These are phyloP conservation scores for Pythium folliculosum DNA, from an alignment of 352 stramenopile species.

Conservation along the genomic window DNA sequence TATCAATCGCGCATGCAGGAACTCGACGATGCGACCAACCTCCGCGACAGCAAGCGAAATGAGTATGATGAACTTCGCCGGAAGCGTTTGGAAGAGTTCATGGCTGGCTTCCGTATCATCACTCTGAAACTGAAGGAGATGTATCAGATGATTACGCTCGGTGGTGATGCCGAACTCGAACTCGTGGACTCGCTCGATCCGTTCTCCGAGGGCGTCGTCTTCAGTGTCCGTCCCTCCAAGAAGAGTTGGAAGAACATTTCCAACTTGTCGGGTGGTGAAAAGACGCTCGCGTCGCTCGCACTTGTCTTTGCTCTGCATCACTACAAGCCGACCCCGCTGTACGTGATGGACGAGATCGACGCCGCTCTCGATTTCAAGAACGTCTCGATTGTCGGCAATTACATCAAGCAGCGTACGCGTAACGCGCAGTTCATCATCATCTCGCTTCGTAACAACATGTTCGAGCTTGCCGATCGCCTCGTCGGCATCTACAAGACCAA, in stretches of 20 bases:
- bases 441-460: constrained; percentile 99
- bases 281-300: constrained; percentile 98
- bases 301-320: constrained; percentile 99
- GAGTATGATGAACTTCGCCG: constrained; percentile 96
- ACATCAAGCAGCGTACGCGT: constrained; percentile 99
- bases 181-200: constrained; percentile 99
- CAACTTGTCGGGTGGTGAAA: constrained; percentile 99
- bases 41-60: constrained; percentile 91
- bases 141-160: constrained; percentile 99
- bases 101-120: constrained; percentile 98
- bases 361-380: constrained; percentile 99
- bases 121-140: constrained; percentile 99
- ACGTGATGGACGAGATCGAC: constrained; percentile 98
- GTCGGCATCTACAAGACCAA: constrained; percentile 99
- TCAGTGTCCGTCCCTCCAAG: constrained; percentile 98
- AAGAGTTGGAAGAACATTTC: constrained; percentile 99
- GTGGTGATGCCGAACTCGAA: constrained; percentile 98
- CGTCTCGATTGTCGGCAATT: constrained; percentile 99
- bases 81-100: constrained; percentile 98
- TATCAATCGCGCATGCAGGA: constrained; percentile 93
- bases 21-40: constrained; percentile 93
- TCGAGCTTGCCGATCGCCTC: constrained; percentile 98
- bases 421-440: constrained; percentile 99
- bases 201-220: constrained; percentile 99
- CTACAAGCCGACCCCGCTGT: constrained; percentile 99